Evolutionary conservation across 2,329 filamentous ascomycete genomes (phyloP).

Genomic region (Penicillium paneum): DNA sequence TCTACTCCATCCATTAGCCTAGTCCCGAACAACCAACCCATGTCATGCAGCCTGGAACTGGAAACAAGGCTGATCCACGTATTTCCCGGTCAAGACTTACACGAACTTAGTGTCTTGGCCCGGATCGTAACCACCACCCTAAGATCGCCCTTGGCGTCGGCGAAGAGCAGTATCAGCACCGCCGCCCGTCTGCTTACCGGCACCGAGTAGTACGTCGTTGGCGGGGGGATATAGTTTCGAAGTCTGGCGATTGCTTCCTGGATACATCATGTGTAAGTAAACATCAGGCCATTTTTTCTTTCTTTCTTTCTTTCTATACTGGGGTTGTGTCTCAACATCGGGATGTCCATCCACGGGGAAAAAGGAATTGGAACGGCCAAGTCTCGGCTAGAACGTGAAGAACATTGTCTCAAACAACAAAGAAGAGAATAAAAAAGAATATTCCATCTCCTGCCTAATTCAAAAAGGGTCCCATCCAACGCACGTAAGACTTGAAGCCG

Average conservation of each 20-base stretch:
- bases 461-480: not conserved
- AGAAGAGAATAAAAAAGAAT: slow-evolving; percentile 4
- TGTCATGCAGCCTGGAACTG: slow-evolving; percentile 18
- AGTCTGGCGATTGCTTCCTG: slow-evolving; percentile 56
- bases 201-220: slow-evolving; percentile 56
- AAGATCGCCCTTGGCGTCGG: slow-evolving; percentile 75
- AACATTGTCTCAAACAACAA: not conserved
- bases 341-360: slow-evolving; percentile 23
- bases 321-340: slow-evolving; percentile 15
- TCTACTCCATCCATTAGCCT: slow-evolving; percentile 31
- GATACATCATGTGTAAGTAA: not conserved
- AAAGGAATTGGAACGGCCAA: not conserved
- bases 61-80: slow-evolving; percentile 5
- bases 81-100: slow-evolving; percentile 31
- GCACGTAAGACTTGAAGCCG: not conserved
- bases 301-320: not conserved
- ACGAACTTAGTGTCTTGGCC: slow-evolving; percentile 57
- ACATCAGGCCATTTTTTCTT: not conserved
- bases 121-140: slow-evolving; percentile 63
- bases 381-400: not conserved
- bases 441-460: not conserved
- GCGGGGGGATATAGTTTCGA: slow-evolving; percentile 54
- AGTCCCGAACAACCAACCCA: slow-evolving; percentile 5
- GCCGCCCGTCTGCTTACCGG: slow-evolving; percentile 70
- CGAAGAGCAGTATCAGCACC: slow-evolving; percentile 83